Evolutionary conservation across 2,329 filamentous ascomycete species (phyloP).

Genomic region (Pyrenophora tritici-repentis): DNA sequence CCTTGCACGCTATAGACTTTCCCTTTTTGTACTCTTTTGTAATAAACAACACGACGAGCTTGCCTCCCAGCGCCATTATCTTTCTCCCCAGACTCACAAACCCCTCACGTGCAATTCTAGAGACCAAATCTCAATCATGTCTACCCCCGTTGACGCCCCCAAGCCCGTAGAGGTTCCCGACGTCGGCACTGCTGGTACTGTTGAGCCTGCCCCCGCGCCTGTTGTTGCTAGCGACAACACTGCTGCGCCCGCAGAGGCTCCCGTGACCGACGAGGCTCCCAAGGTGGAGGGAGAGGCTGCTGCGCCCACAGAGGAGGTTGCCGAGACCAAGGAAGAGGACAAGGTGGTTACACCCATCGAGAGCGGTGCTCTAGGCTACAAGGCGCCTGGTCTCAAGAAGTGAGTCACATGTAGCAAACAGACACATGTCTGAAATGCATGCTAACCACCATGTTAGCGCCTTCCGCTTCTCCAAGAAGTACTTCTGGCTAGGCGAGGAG

Average conservation of each 20-base stretch:
- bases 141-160: slow-evolving; percentile 68
- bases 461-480: slow-evolving; percentile 88
- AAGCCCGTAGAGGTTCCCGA: slow-evolving; percentile 64
- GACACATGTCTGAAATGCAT: neutral
- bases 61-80: slow-evolving; percentile 26
- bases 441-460: slow-evolving; percentile 62
- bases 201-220: slow-evolving; percentile 44
- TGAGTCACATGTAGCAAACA: slow-evolving; percentile 58
- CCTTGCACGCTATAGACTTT: slow-evolving; percentile 38
- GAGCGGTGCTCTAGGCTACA: slow-evolving; percentile 87
- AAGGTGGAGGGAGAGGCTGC: slow-evolving; percentile 40
- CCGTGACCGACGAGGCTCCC: slow-evolving; percentile 50
- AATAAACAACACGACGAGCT: slow-evolving; percentile 37
- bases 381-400: slow-evolving; percentile 88
- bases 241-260: slow-evolving; percentile 50
- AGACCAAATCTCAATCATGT: slow-evolving; percentile 56
- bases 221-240: slow-evolving; percentile 42
- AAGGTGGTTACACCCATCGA: slow-evolving; percentile 68
- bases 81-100: slow-evolving; percentile 17
- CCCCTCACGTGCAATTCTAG: slow-evolving; percentile 10
- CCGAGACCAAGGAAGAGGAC: slow-evolving; percentile 49
- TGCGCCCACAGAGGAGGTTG: slow-evolving; percentile 40
- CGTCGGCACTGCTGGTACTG: slow-evolving; percentile 42
- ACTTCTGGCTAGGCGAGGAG: slow-evolving; percentile 72
- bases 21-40: slow-evolving; percentile 40